These are phyloP conservation scores for Hypomyces perniciosus DNA, from an alignment of 2,329 filamentous ascomycete genomes.

Conservation along the genomic window DNA sequence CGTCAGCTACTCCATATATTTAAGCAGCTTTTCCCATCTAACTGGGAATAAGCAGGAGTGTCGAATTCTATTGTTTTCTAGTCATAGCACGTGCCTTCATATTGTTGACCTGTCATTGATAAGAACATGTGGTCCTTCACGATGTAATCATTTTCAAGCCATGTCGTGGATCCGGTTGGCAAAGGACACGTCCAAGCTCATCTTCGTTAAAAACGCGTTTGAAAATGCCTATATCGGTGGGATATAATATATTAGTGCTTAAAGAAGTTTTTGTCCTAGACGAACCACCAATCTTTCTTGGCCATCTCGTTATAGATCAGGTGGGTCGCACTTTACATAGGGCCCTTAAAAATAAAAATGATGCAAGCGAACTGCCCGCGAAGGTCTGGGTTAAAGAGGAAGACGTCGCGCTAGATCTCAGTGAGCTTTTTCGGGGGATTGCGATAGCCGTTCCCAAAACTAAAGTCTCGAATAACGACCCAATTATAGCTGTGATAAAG, in stretches of 20 bases:
- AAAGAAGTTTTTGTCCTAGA: conserved; percentile 29
- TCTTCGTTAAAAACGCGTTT: conserved; percentile 43
- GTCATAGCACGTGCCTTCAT: too few relatives aligned
- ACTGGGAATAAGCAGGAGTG: too few relatives aligned
- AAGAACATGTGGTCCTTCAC: too few relatives aligned
- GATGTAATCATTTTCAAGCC: conserved; percentile 47
- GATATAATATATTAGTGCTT: conserved; percentile 25
- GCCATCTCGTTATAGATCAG: conserved; percentile 49
- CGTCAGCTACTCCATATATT: too few relatives aligned
- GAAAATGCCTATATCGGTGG: conserved; percentile 48
- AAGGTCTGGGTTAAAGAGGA: conserved; percentile 57
- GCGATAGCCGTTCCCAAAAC: conserved; percentile 55
- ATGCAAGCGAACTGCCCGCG: conserved; percentile 57
- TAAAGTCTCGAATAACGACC: conserved; percentile 59
- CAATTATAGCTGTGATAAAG: conserved; percentile 51
- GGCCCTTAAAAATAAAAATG: conserved; percentile 59
- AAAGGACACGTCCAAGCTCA: conserved; percentile 46
- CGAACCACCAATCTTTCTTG: conserved; percentile 40
- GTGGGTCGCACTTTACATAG: conserved; percentile 45
- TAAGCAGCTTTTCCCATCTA: too few relatives aligned
- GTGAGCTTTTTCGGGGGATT: conserved; percentile 62
- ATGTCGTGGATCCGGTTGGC: conserved; percentile 49
- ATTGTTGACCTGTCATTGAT: too few relatives aligned
- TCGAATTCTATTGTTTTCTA: too few relatives aligned
- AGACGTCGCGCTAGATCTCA: conserved; percentile 59